Conservation (phyloP, 208 protist genomes). For the Novymonas esmeraldas region DNA sequence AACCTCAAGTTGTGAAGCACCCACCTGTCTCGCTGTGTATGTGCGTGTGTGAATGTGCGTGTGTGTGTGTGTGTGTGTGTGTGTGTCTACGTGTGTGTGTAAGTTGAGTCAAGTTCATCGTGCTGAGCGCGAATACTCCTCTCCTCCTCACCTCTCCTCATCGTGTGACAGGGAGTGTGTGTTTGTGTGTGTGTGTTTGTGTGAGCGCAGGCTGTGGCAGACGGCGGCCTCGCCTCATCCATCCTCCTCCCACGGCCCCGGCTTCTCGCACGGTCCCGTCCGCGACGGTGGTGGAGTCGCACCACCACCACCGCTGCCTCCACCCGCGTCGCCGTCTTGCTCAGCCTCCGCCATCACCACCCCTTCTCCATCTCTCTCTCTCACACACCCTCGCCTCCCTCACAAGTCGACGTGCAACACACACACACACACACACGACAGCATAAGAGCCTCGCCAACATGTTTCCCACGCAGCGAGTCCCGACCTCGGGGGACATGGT, state of each 20-base stretch:
- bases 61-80: neutral
- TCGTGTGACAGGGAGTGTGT: too few relatives aligned
- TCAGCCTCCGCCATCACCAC: neutral
- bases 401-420: neutral
- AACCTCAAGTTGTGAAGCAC: constrained; percentile 54
- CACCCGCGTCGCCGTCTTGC: too few relatives aligned
- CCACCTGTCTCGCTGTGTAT: neutral
- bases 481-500: constrained; percentile 18
- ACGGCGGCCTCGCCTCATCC: too few relatives aligned
- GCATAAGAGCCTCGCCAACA: neutral
- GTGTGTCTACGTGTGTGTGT: constrained; percentile 15
- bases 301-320: too few relatives aligned
- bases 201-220: too few relatives aligned
- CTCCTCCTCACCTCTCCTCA: neutral
- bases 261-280: too few relatives aligned
- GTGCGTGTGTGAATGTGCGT: neutral
- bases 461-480: constrained; percentile 20
- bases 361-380: neutral
- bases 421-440: neutral
- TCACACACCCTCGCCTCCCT: neutral
- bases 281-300: too few relatives aligned
- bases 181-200: too few relatives aligned
- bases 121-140: neutral
- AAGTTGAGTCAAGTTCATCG: neutral
- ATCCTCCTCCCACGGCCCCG: too few relatives aligned